phyloP scores from a whole-genome alignment of 2,329 filamentous ascomycete genomes.

The Aspergillus floridensis region DNA sequence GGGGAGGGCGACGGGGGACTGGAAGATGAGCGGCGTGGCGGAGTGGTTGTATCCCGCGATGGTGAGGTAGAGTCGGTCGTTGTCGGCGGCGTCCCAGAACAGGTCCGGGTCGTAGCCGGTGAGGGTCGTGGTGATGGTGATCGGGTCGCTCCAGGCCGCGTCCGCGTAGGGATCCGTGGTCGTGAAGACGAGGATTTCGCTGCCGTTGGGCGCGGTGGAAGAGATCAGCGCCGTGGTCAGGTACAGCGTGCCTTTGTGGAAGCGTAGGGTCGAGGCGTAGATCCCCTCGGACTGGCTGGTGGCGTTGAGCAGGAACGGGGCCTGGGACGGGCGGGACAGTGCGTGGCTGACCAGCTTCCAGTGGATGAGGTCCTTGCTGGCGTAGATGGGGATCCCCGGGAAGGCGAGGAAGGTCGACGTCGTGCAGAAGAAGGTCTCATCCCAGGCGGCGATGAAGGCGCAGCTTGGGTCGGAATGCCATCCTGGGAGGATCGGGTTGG shows the following conservation, averaged over 20 bases:
- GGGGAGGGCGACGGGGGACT: slow-evolving; percentile 29
- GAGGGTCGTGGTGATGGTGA: slow-evolving; percentile 10
- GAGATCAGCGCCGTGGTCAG: slow-evolving; percentile 22
- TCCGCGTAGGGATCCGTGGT: slow-evolving; percentile 15
- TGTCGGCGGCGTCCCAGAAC: slow-evolving; percentile 23
- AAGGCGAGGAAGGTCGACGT: slow-evolving; percentile 47
- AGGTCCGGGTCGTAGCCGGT: slow-evolving; percentile 20
- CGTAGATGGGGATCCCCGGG: slow-evolving; percentile 47
- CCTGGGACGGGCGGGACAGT: slow-evolving; percentile 32
- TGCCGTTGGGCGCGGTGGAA: slow-evolving; percentile 21
- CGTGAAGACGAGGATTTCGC: slow-evolving; percentile 19
- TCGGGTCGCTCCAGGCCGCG: slow-evolving; percentile 16
- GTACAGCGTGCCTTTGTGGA: slow-evolving; percentile 42
- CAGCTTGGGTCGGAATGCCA: slow-evolving; percentile 50
- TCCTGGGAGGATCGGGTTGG: slow-evolving; percentile 48
- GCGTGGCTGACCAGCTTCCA: slow-evolving; percentile 21
- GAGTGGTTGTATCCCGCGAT: slow-evolving; percentile 3
- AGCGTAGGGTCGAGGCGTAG: slow-evolving; percentile 43
- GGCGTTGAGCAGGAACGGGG: slow-evolving; percentile 33
- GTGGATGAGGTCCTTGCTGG: slow-evolving; percentile 40
- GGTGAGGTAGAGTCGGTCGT: slow-evolving; percentile 10
- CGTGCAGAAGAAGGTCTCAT: slow-evolving; percentile 46
- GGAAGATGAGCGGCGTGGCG: slow-evolving; percentile 6
- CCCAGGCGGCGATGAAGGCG: slow-evolving; percentile 35
- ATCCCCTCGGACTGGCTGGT: slow-evolving; percentile 33